These are phyloP conservation scores for Saccharomyces hybrid DNA, from an alignment of 1,139 yeast genomes.

Conservation along the genomic window DNA sequence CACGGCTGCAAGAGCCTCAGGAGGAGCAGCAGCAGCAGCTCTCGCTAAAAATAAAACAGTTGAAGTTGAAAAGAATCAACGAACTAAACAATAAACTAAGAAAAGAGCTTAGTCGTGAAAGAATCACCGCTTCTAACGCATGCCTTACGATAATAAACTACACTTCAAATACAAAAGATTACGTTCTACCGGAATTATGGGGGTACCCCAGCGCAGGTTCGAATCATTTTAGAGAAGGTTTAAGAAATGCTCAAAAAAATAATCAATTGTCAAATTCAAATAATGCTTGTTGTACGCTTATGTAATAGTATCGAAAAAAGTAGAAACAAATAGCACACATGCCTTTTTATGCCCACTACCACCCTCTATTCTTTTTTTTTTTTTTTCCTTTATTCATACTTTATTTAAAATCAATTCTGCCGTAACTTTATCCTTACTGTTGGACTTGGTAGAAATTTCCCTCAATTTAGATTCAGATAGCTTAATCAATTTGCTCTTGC, in stretches of 20 bases:
- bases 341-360: background rate
- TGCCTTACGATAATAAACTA: slow-evolving; percentile 43
- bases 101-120: slow-evolving; percentile 46
- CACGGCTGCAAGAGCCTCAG: background rate
- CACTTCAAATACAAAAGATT: slow-evolving; percentile 45
- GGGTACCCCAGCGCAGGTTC: slow-evolving; percentile 41
- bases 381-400: background rate
- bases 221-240: slow-evolving; percentile 36
- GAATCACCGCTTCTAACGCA: slow-evolving; percentile 65
- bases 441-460: slow-evolving; percentile 28
- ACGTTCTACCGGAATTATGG: slow-evolving; percentile 47
- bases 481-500: slow-evolving; percentile 25
- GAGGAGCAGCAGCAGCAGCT: slow-evolving; percentile 16
- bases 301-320: background rate
- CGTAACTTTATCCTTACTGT: slow-evolving; percentile 28
- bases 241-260: slow-evolving; percentile 1
- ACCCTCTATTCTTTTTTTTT: background rate
- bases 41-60: slow-evolving; percentile 29
- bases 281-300: slow-evolving; percentile 11
- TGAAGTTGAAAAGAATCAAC: slow-evolving; percentile 57
- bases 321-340: background rate
- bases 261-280: background rate
- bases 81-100: slow-evolving; percentile 52
- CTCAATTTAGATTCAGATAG: slow-evolving; percentile 35
- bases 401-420: slow-evolving; percentile 4